Conservation (phyloP, 371 early-diverging fungal genomes). For the Rhizomucor pusillus region DNA sequence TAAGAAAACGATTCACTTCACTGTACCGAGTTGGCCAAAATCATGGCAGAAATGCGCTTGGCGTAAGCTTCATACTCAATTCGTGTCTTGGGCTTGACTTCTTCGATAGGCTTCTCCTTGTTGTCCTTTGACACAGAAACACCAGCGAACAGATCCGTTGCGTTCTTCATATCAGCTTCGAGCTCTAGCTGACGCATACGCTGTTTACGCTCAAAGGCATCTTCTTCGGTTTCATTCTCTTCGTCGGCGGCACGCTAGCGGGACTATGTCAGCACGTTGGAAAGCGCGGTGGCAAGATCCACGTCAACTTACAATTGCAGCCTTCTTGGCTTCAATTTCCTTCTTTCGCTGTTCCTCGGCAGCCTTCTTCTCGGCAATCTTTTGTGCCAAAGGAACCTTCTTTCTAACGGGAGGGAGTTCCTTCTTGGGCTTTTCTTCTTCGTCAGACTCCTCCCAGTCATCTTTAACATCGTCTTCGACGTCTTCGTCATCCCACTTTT, state of each 20-base stretch:
- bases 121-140: constrained; percentile 53
- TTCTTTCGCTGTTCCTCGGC: constrained; percentile 66
- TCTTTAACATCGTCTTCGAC: constrained; percentile 73
- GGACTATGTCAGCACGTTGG: background rate
- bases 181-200: constrained; percentile 67
- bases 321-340: constrained; percentile 53
- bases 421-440: constrained; percentile 53
- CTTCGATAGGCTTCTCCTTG: constrained; percentile 56
- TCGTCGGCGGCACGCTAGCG: constrained; percentile 15
- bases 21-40: constrained; percentile 65
- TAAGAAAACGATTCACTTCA: constrained; percentile 10
- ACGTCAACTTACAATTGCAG: constrained; percentile 33
- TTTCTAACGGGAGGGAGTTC: constrained; percentile 57
- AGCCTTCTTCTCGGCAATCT: constrained; percentile 75
- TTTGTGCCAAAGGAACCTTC: constrained; percentile 71
- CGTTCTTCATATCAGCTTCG: constrained; percentile 82
- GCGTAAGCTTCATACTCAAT: constrained; percentile 82
- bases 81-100: constrained; percentile 76
- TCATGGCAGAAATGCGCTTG: constrained; percentile 64
- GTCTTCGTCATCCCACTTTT: constrained; percentile 86
- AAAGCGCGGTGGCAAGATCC: background rate
- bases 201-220: constrained; percentile 58
- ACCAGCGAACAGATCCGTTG: constrained; percentile 82
- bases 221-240: constrained; percentile 61
- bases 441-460: constrained; percentile 76